Evolutionary conservation across 2,329 filamentous ascomycete species (phyloP), one percentile per base, ranked within the genome.

Genomic region (Colletotrichum eleusines): DNA sequence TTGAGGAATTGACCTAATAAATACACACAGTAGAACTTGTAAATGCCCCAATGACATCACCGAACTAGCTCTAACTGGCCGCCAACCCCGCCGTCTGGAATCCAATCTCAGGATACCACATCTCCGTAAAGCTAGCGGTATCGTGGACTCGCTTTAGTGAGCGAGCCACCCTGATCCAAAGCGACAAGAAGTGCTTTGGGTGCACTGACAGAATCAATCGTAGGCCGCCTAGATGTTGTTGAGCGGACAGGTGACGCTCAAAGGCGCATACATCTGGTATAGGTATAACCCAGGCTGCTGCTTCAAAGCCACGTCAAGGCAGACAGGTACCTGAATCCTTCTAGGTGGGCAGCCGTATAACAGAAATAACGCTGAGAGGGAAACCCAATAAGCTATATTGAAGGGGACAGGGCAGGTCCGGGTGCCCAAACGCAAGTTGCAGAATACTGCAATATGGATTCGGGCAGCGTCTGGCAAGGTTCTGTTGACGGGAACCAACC

Each of bases 401-500:
- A 20, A 28, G 7, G 14, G 4, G 26, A 3, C 11, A 40, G 2
- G 12, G 12, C 51, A 23, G 4, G 5, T n/a, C n/a, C 23, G 9
- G 16, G 9, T 18, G 33, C 18, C 11, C 7, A 23, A 3, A 16
- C 16, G 16, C 23, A 11, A 14, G 26, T 59, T 31, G 14, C 3
- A 12, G 20, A 12, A 54, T 35, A 26, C 35, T 28, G 31, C 14
- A n/a, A n/a, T n/a, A n/a, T n/a, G n/a, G n/a, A 23, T 20, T 40
- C 23, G 20, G 9, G 35, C 38, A 20, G 54, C 9, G 9, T 35
- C 44, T 51, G 18, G 16, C n/a, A 50, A 26, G 31, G 35, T 33
- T 31, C 20, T 33, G 44, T 46, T 33, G 26, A 61, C 38, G 23
- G 16, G n/a, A 51, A 40, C 23, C 16, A 23, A 68, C 60, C 66